Percentiles rank a stretch among this genome's conserved stretches.
phyloP scores from a whole-genome alignment of 2,329 filamentous ascomycete genomes.

The Calonectria crousiana region DNA sequence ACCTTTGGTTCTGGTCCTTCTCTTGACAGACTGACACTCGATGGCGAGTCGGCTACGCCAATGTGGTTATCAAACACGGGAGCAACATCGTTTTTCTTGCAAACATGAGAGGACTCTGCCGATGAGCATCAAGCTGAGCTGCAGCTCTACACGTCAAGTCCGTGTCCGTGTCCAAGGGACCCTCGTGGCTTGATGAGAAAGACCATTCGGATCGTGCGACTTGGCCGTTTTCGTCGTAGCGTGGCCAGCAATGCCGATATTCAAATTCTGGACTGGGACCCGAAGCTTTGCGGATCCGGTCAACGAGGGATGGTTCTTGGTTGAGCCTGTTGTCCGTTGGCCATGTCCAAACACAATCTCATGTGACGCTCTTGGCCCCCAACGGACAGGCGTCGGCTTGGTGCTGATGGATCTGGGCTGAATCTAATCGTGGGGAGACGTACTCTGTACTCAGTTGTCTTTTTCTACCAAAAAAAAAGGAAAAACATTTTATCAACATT shows the following conservation, averaged over 20 bases:
- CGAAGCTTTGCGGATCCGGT: not conserved
- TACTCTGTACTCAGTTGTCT: not conserved
- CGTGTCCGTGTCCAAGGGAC: not conserved
- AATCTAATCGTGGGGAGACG: not conserved
- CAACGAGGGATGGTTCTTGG: too few species aligned
- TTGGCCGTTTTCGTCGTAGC: not conserved
- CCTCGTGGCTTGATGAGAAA: not conserved
- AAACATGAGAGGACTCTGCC: not conserved
- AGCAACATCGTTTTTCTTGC: not conserved
- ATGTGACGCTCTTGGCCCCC: not conserved
- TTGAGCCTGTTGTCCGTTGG: not conserved
- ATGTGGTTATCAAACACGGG: not conserved
- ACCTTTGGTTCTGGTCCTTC: not conserved
- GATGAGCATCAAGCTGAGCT: not conserved
- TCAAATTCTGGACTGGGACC: not conserved
- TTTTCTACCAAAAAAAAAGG: too few species aligned
- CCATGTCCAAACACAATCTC: not conserved
- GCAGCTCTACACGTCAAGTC: not conserved
- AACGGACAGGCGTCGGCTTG: not conserved
- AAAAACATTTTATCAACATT: too few species aligned
- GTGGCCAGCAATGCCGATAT: not conserved
- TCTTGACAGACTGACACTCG: not conserved
- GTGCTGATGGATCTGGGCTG: not conserved
- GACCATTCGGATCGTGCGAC: not conserved
- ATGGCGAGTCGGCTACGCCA: too few species aligned